These are phyloP conservation scores for Phytopythium oedochilum DNA, from an alignment of 352 stramenopile species.

Conservation along the genomic window DNA sequence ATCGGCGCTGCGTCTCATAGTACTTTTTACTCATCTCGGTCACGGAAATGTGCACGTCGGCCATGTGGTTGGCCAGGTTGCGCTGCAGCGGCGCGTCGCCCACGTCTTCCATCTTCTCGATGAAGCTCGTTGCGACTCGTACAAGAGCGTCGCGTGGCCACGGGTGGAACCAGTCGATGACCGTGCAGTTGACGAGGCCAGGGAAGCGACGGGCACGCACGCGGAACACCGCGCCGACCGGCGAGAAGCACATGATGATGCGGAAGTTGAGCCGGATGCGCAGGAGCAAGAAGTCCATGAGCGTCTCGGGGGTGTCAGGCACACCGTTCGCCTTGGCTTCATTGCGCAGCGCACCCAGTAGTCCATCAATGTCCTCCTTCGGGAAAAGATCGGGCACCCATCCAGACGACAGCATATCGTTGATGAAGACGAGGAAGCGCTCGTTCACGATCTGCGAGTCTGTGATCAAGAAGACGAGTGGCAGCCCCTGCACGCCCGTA, in stretches of 20 bases:
- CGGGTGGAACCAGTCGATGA: slow-evolving; percentile 98
- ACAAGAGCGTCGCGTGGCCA: slow-evolving; percentile 96
- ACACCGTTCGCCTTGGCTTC: slow-evolving; percentile 95
- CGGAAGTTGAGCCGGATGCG: slow-evolving; percentile 95
- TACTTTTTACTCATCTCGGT: slow-evolving; percentile 95
- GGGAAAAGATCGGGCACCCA: slow-evolving; percentile 97
- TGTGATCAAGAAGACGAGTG: slow-evolving; percentile 96
- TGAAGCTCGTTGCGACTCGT: slow-evolving; percentile 93
- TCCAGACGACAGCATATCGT: slow-evolving; percentile 94
- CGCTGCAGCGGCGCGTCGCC: slow-evolving; percentile 77
- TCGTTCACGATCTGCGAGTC: slow-evolving; percentile 99
- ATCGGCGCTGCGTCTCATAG: slow-evolving; percentile 93
- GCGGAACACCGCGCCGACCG: slow-evolving; percentile 95
- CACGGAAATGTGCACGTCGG: slow-evolving; percentile 96
- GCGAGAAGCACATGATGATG: slow-evolving; percentile 97
- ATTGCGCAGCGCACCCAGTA: slow-evolving; percentile 88
- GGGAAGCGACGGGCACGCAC: slow-evolving; percentile 95
- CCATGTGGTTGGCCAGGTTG: slow-evolving; percentile 96
- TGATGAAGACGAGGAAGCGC: slow-evolving; percentile 98
- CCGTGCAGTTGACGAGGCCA: slow-evolving; percentile 95
- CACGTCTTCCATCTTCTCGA: slow-evolving; percentile 95
- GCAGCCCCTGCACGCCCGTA: slow-evolving; percentile 92
- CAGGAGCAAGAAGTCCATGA: slow-evolving; percentile 96
- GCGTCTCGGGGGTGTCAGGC: slow-evolving; percentile 90
- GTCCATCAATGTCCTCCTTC: slow-evolving; percentile 95